These are phyloP conservation scores for Trypanosoma theileri DNA, from an alignment of 208 protist genomes.

Conservation along the genomic window DNA sequence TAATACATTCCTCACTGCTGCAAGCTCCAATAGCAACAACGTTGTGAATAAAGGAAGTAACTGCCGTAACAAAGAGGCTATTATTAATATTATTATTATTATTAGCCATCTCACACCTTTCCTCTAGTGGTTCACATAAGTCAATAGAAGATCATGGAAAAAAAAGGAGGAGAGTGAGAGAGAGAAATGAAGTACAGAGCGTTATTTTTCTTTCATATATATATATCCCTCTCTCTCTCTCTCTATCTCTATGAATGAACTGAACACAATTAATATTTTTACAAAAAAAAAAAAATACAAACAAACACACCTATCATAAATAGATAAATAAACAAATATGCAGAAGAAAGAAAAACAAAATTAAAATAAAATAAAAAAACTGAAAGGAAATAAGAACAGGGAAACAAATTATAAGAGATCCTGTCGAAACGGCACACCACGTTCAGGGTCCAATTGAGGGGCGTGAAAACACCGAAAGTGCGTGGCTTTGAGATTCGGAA, in stretches of 20 bases:
- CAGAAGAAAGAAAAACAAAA: conserved; percentile 15
- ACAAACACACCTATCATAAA: conserved; percentile 9
- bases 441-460: conserved; percentile 46
- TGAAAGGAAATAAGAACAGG: conserved; percentile 7
- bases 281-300: conserved; percentile 23
- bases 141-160: too few species aligned
- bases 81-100: not conserved
- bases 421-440: conserved; percentile 36
- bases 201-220: not conserved
- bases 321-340: conserved; percentile 13
- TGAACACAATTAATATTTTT: not conserved
- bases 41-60: conserved; percentile 36
- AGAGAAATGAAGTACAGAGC: too few species aligned
- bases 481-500: conserved; percentile 56
- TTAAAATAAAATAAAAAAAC: conserved; percentile 19
- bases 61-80: conserved; percentile 2
- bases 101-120: not conserved
- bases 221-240: too few species aligned
- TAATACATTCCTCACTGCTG: conserved; percentile 32
- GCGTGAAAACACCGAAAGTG: conserved; percentile 57
- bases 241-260: too few species aligned
- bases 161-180: too few species aligned
- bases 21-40: conserved; percentile 43
- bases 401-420: not conserved
- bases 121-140: too few species aligned